phyloP scores from a whole-genome alignment of 176 grass and related monocot genomes.

The Eremochloa ophiuroides region DNA sequence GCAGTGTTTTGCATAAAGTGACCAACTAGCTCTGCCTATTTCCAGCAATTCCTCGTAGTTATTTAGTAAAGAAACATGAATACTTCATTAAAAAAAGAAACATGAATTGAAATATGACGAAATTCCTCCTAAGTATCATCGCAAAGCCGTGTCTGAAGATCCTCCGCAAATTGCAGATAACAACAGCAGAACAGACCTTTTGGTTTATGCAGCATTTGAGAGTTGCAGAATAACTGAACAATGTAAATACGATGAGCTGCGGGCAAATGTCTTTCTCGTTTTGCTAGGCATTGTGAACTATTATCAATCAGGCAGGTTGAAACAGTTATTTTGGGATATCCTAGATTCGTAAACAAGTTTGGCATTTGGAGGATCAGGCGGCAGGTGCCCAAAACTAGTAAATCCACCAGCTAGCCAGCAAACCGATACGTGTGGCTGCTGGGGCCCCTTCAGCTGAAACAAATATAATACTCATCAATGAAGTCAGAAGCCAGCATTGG shows the following conservation, averaged over 20 bases:
- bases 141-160: not conserved
- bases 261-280: not conserved
- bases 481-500: not conserved
- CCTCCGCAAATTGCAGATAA: not conserved
- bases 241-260: not conserved
- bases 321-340: not conserved
- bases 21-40: not conserved
- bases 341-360: not conserved
- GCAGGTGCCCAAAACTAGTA: no score
- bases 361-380: not conserved
- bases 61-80: constrained; percentile 5
- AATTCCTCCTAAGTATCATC: not conserved
- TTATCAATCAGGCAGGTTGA: not conserved
- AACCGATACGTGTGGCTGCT: no score
- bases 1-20: not conserved
- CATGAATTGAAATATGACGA: not conserved
- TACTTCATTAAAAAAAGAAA: no score
- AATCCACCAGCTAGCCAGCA: not conserved
- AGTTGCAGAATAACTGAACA: not conserved
- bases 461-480: not conserved
- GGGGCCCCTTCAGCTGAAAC: not conserved
- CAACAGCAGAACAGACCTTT: not conserved
- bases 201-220: not conserved
- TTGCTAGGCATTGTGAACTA: not conserved
- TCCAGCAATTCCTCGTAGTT: not conserved